Evolutionary conservation across 768 basidiomycete genomes (phyloP), one percentile per base, ranked within the genome.

Genomic region (Psilocybe tampanensis): DNA sequence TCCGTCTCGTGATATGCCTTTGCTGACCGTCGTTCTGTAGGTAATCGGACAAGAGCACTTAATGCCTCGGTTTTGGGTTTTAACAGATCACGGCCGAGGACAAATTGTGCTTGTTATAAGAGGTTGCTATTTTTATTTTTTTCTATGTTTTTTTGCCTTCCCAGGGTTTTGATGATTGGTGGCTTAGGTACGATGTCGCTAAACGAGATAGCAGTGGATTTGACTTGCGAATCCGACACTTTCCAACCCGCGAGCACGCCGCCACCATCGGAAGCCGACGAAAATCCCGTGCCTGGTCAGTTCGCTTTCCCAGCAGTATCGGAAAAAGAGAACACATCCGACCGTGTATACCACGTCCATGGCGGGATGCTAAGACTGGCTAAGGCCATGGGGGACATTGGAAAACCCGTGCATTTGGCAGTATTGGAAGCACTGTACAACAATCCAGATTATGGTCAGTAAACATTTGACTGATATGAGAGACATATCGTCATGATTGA

Each of bases 1-100:
- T 21, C 2, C n/a, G 44, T 13, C 19, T 42, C 12, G 18, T 15
- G 26, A 22, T 18, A 58, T 34, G n/a, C 18, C n/a, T 52, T 18
- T 18, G 32, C 11, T 11, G 26, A 32, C 22, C 11, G n/a, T 41
- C 8, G 58, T 29, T 34, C 19, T 18, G n/a, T 36, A 76, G 75
- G 71, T 86, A 32, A 78, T 88, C 21, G 88, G 89, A 13, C 74
- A 80, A 45, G 86, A 88, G 61, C 80, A 83, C 58, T 77, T 86
- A 59, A 89, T 92, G 86, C 92, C 92, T 2, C 79, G 90, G 33
- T 94, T 88, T 68, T 94, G 92, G 91, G 86, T 93, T 3, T 76
- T 94, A 18, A 92, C 90, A 0, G 92, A 94, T 67, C 88, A 94
- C 65, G 79, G 79, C 44, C 79, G 92, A 36, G 74, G 73, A 4